Conservation (phyloP, 441 rosid genomes). For the Croton setiger region DNA sequence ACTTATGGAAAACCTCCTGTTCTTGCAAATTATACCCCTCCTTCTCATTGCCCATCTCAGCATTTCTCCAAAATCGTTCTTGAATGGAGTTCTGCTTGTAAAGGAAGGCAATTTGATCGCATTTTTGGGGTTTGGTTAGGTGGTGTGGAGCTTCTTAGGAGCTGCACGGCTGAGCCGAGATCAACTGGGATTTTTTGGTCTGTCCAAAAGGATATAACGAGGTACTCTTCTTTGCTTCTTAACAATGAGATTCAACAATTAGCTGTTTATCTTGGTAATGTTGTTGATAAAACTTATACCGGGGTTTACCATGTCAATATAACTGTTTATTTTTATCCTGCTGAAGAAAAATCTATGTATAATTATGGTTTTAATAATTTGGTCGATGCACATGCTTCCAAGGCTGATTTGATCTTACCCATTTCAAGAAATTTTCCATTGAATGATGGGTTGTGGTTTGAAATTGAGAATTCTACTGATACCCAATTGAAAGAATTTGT, state of each 20-base stretch:
- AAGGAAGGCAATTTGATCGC: constrained; percentile 78
- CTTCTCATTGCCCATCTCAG: constrained; percentile 46
- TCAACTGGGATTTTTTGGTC: constrained; percentile 69
- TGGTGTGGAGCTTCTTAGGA: constrained; percentile 86
- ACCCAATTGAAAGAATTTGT: constrained; percentile 40
- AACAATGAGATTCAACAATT: constrained; percentile 52
- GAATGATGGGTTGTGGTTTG: constrained; percentile 84
- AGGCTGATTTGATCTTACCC: constrained; percentile 81
- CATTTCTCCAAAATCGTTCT: constrained; percentile 68
- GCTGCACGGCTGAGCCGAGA: constrained; percentile 92
- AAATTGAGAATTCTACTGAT: constrained; percentile 48
- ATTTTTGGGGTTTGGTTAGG: constrained; percentile 84
- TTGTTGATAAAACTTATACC: constrained; percentile 61
- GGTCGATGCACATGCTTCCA: constrained; percentile 30
- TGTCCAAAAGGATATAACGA: constrained; percentile 73
- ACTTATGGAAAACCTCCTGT: constrained; percentile 56
- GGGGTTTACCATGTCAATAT: constrained; percentile 78
- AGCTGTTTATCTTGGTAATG: constrained; percentile 63
- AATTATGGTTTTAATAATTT: constrained; percentile 16
- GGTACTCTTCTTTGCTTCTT: constrained; percentile 61
- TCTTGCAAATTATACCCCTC: constrained; percentile 47
- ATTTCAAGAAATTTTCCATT: constrained; percentile 57
- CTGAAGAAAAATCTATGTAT: constrained; percentile 18
- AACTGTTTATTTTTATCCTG: constrained; percentile 61
- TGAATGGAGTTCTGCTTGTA: constrained; percentile 68